Evolutionary conservation across 371 early-diverging fungal genomes (phyloP), one percentile per base, ranked within the genome.

Genomic region (Mucor circinelloides): DNA sequence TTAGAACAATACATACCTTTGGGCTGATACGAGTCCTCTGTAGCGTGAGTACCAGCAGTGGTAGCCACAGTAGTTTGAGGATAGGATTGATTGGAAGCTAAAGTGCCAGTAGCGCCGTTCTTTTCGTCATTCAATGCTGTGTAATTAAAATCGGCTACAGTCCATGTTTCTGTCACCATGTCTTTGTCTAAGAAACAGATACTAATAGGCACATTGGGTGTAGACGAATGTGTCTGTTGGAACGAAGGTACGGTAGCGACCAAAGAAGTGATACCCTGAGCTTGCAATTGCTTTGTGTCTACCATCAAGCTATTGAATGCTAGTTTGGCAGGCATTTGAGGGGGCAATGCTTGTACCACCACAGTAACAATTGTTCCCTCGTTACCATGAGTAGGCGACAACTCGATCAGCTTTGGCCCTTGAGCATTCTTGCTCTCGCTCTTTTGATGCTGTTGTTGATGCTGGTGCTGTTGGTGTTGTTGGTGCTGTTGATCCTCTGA

Each of bases 261-360:
- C 8, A 76, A 36, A 15, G 70, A 63, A 7, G 71, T 76, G 31
- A 70, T 61, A 28, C 57, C 68, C 25, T 64, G 70, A 17, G 48
- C 55, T 32, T 58, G 68, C 60, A 73, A 36, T 28, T 70, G 75
- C 40, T 72, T 70, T 17, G 78, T 78, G 6, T 78, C 67, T 3
- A 78, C 75, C 23, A 78, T 46, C 0, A 74, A 31, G 31, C 58
- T 72, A 30, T 72, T 74, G 17, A 78, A 74, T 31, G 72, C 78
- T 2, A 78, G 44, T 58, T 75, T 74, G 44, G 34, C 52, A 27
- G 63, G 63, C 9, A 34, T 38, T 25, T 32, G 31, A 30, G 36
- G 55, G 1, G 31, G 38, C 17, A 52, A 23, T 40, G 40, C 40
- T 50, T 50, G 50, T 23, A 50, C 50, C 1, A 46, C 31, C 6